Evolutionary conservation across 2,329 filamentous ascomycete genomes (phyloP).

Genomic region (Fusarium subglutinans): DNA sequence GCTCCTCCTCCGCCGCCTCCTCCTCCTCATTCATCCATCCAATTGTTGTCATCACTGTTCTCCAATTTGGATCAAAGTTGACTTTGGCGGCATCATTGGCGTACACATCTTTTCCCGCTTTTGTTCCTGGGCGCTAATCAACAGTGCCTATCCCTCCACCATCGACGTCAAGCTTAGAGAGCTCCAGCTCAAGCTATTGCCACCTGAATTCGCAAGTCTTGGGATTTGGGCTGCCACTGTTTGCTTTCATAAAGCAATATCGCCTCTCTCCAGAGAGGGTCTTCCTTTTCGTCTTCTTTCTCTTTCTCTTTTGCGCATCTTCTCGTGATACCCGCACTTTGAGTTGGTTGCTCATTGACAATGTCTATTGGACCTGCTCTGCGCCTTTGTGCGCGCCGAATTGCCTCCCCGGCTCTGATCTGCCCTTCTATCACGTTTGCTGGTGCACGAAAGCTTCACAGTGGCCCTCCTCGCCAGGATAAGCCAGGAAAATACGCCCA

Average conservation of each 20-base stretch:
- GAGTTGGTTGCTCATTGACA: slow-evolving; percentile 1
- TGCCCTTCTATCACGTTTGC: slow-evolving; percentile 38
- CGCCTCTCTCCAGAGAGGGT: background rate
- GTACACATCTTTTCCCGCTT: slow-evolving; percentile 35
- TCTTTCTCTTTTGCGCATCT: background rate
- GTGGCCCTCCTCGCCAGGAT: slow-evolving; percentile 47
- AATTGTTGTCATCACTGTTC: background rate
- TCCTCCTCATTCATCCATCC: background rate
- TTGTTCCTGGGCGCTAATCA: slow-evolving; percentile 25
- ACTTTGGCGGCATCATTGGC: slow-evolving; percentile 1
- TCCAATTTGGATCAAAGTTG: background rate
- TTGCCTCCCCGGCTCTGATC: slow-evolving; percentile 28
- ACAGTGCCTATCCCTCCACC: slow-evolving; percentile 23
- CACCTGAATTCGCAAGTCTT: slow-evolving; percentile 23
- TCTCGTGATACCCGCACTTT: background rate
- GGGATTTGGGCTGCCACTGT: slow-evolving; percentile 8
- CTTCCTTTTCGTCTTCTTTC: background rate
- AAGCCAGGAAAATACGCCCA: slow-evolving; percentile 75
- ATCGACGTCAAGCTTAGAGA: slow-evolving; percentile 31
- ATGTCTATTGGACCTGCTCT: slow-evolving; percentile 42
- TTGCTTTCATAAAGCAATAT: slow-evolving; percentile 17
- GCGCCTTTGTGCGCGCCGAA: slow-evolving; percentile 43
- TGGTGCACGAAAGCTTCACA: slow-evolving; percentile 46
- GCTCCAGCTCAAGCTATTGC: slow-evolving; percentile 28
- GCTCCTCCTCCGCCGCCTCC: background rate